phyloP scores from a whole-genome alignment of 129 eudicot genomes.

The Deinandra increscens region DNA sequence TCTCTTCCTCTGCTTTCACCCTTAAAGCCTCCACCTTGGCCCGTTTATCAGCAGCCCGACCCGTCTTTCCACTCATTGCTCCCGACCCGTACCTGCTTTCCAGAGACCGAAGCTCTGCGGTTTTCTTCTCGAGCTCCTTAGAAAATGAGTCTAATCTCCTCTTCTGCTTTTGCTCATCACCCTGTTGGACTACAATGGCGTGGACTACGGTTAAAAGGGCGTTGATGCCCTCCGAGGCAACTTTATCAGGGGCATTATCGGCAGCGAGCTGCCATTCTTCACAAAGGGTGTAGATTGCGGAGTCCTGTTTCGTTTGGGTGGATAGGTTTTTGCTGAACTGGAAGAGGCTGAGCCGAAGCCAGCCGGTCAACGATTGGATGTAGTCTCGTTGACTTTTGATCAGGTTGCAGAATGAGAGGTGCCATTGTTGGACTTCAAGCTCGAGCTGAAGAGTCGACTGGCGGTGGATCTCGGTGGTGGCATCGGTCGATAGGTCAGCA shows the following conservation, averaged over 20 bases:
- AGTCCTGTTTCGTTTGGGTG: constrained; percentile 54
- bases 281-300: constrained; percentile 76
- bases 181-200: constrained; percentile 76
- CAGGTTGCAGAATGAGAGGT: constrained; percentile 72
- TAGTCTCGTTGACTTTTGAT: constrained; percentile 82
- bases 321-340: constrained; percentile 55
- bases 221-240: constrained; percentile 87
- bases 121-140: constrained; percentile 77
- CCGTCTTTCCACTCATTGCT: constrained; percentile 26
- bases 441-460: constrained; percentile 90
- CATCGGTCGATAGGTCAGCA: constrained; percentile 49
- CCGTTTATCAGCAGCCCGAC: constrained; percentile 68
- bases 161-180: constrained; percentile 80
- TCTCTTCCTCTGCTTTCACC: constrained; percentile 81
- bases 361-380: constrained; percentile 79
- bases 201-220: constrained; percentile 61
- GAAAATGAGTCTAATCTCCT: constrained; percentile 64
- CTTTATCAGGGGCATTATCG: constrained; percentile 81
- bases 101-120: constrained; percentile 54
- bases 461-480: constrained; percentile 84
- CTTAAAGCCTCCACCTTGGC: constrained; percentile 64
- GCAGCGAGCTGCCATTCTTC: constrained; percentile 90
- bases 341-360: constrained; percentile 97
- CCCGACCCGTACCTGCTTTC: constrained; percentile 72
- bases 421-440: constrained; percentile 93